These are phyloP conservation scores for Lentinula guzmanii DNA, from an alignment of 768 basidiomycete genomes.

Conservation along the genomic window DNA sequence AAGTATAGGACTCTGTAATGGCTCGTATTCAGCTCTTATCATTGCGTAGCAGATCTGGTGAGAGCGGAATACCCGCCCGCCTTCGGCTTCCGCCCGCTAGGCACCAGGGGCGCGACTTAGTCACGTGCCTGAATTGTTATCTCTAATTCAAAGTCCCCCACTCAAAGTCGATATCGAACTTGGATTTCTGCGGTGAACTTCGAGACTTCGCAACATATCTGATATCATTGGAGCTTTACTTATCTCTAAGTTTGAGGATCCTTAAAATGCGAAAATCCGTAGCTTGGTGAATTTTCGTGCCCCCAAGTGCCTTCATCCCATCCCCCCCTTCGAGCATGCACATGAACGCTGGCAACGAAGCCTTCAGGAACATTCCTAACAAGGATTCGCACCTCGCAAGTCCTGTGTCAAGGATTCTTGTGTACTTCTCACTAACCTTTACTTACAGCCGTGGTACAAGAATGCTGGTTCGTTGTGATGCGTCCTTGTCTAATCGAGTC, in stretches of 20 bases:
- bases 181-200: not conserved
- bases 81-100: not conserved
- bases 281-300: not conserved
- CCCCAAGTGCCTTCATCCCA: not conserved
- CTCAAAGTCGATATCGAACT: not conserved
- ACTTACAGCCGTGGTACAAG: slow-evolving; percentile 5
- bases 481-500: not conserved
- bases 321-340: not conserved
- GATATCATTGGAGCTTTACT: not conserved
- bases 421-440: not conserved
- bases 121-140: not conserved
- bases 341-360: not conserved
- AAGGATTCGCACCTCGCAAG: not conserved
- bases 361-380: not conserved
- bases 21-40: not conserved
- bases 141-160: not conserved
- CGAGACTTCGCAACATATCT: not conserved
- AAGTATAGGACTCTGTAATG: not conserved
- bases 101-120: not conserved
- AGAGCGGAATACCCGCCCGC: not conserved
- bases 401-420: not conserved
- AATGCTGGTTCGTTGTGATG: not conserved
- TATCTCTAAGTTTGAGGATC: not conserved
- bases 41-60: not conserved
- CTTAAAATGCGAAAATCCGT: not conserved